phyloP scores from a whole-genome alignment of 1,139 yeast species.

The Wickerhamomyces sp. region DNA sequence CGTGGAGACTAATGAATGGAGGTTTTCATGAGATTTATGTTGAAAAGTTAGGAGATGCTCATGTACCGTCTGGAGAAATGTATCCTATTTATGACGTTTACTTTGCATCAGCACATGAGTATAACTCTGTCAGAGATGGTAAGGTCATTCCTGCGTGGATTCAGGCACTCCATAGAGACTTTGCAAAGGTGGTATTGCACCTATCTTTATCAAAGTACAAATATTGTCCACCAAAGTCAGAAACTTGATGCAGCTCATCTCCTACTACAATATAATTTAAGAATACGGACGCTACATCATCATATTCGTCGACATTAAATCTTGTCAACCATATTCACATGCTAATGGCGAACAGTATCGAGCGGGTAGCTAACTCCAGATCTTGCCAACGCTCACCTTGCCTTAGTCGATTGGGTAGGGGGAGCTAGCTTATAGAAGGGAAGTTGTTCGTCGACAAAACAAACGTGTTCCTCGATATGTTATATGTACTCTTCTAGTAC shows the following conservation, averaged over 20 bases:
- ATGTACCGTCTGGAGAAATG: not conserved
- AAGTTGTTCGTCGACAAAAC: too few species aligned
- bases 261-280: not conserved
- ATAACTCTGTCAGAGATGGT: slow-evolving; percentile 20
- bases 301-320: too few species aligned
- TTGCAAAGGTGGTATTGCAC: slow-evolving; percentile 13
- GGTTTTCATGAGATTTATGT: slow-evolving; percentile 18
- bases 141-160: slow-evolving; percentile 16
- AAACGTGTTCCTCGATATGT: too few species aligned
- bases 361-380: too few species aligned
- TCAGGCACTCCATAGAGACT: slow-evolving; percentile 16
- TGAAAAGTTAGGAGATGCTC: slow-evolving; percentile 1
- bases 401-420: too few species aligned
- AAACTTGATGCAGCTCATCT: not conserved
- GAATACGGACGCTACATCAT: too few species aligned
- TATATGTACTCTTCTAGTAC: too few species aligned
- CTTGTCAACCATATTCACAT: too few species aligned
- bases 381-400: too few species aligned
- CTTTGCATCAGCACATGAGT: slow-evolving; percentile 17
- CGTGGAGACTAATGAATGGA: slow-evolving; percentile 24
- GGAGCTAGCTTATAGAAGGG: too few species aligned
- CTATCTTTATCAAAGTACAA: not conserved
- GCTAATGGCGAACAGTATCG: too few species aligned
- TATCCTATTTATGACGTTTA: slow-evolving; percentile 13
- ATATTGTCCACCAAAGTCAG: not conserved